Conservation (phyloP, 1,139 yeast species). For the Zygosaccharomyces pseudobailii region DNA sequence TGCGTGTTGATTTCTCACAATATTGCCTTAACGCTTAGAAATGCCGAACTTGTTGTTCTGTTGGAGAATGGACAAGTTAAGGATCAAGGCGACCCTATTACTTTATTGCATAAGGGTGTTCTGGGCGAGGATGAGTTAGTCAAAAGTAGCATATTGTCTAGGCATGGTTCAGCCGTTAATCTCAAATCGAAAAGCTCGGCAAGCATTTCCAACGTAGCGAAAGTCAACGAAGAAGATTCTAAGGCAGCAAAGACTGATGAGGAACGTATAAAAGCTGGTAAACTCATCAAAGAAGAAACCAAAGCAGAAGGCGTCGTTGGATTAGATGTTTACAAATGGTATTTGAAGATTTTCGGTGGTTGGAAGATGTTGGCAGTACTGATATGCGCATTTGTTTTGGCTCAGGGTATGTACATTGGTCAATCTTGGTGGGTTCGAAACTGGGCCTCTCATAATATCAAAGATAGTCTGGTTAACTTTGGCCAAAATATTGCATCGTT, state of each 20-base stretch:
- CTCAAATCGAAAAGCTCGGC: constrained; percentile 36
- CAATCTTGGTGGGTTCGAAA: constrained; percentile 84
- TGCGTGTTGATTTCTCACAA: constrained; percentile 91
- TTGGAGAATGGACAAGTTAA: constrained; percentile 81
- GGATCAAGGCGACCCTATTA: constrained; percentile 70
- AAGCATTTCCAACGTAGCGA: constrained; percentile 10
- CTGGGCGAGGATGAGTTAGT: constrained; percentile 77
- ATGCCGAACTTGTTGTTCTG: constrained; percentile 73
- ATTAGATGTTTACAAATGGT: constrained; percentile 61
- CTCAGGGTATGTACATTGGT: constrained; percentile 55
- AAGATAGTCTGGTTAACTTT: constrained; percentile 12
- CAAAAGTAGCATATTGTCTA: constrained; percentile 58
- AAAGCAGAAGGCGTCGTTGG: constrained; percentile 83
- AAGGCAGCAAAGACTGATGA: constrained; percentile 26
- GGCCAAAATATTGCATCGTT: constrained; percentile 11
- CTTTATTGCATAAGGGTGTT: constrained; percentile 50
- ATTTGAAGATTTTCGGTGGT: constrained; percentile 64
- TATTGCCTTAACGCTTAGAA: constrained; percentile 77
- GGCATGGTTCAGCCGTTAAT: constrained; percentile 57
- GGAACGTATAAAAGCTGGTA: constrained; percentile 43
- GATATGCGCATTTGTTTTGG: constrained; percentile 43
- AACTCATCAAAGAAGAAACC: constrained; percentile 72
- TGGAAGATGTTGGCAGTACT: constrained; percentile 45
- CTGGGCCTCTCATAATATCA: constrained; percentile 53
- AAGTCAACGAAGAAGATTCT: constrained; percentile 19